Conservation (phyloP, 805 yeast species). For the Candida mattraensis region DNA sequence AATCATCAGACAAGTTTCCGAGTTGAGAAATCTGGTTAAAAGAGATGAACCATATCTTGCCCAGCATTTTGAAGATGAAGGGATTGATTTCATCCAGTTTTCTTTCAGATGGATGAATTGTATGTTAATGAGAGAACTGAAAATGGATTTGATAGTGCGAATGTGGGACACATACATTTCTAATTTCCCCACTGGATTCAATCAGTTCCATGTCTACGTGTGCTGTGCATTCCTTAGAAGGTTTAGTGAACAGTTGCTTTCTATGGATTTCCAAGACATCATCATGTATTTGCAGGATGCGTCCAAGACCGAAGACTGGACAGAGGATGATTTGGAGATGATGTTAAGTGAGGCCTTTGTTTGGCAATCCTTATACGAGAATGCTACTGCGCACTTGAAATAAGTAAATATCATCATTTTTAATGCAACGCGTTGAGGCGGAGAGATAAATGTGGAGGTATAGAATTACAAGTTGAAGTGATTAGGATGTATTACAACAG, state of each 20-base stretch:
- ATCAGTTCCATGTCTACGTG: slow-evolving; percentile 92
- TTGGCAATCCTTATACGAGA: slow-evolving; percentile 91
- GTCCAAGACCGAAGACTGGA: slow-evolving; percentile 78
- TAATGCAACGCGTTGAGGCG: slow-evolving; percentile 3
- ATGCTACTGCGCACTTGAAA: slow-evolving; percentile 84
- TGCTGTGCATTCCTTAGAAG: slow-evolving; percentile 94
- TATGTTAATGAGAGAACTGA: slow-evolving; percentile 88
- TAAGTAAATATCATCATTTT: slow-evolving; percentile 8
- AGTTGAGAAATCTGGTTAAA: slow-evolving; percentile 70
- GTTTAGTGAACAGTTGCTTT: slow-evolving; percentile 75
- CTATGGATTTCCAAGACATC: slow-evolving; percentile 92
- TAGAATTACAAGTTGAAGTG: background rate
- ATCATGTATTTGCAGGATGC: slow-evolving; percentile 88
- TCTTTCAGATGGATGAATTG: slow-evolving; percentile 99
- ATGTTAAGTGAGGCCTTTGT: slow-evolving; percentile 93
- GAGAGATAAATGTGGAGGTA: background rate
- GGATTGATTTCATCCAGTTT: slow-evolving; percentile 93
- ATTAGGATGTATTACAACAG: background rate
- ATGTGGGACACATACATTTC: slow-evolving; percentile 97
- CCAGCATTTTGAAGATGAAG: slow-evolving; percentile 73
- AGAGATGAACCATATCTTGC: slow-evolving; percentile 76
- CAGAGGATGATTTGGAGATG: slow-evolving; percentile 85
- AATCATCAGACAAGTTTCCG: slow-evolving; percentile 84
- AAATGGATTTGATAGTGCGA: slow-evolving; percentile 73
- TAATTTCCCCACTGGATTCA: slow-evolving; percentile 76